phyloP scores from a whole-genome alignment of 2,329 filamentous ascomycete genomes.

The Fusarium tuaranense region DNA sequence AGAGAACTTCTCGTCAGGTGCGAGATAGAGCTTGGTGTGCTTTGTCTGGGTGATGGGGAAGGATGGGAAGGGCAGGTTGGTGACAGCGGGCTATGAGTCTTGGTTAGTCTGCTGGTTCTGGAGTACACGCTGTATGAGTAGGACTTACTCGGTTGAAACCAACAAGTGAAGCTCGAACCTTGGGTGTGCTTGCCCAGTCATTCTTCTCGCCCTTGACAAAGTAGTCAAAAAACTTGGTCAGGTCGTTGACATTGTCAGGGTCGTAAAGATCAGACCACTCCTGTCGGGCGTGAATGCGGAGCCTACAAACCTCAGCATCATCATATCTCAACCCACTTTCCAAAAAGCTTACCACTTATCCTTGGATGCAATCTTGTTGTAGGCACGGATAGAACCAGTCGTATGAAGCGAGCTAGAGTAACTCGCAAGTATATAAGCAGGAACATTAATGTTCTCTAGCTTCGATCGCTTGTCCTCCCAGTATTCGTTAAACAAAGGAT shows the following conservation, averaged over 20 bases:
- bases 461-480: conserved; percentile 1
- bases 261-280: neutral
- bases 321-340: too few species aligned
- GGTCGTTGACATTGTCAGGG: neutral
- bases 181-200: neutral
- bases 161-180: neutral
- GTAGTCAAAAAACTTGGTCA: neutral
- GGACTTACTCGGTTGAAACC: neutral
- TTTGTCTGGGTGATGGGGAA: neutral
- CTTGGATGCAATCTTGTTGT: neutral
- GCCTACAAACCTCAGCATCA: neutral
- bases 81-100: neutral
- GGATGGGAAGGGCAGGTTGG: neutral
- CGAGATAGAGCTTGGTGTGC: neutral
- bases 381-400: neutral
- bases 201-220: neutral
- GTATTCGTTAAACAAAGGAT: neutral
- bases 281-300: neutral
- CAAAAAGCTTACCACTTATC: neutral
- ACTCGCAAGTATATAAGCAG: conserved; percentile 1
- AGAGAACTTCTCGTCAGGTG: neutral
- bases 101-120: neutral
- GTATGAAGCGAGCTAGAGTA: conserved; percentile 8
- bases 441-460: neutral
- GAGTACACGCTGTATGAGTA: neutral